Evolutionary conservation across 2,329 filamentous ascomycete genomes (phyloP).

Genomic region (Monosporascus cannonballus): DNA sequence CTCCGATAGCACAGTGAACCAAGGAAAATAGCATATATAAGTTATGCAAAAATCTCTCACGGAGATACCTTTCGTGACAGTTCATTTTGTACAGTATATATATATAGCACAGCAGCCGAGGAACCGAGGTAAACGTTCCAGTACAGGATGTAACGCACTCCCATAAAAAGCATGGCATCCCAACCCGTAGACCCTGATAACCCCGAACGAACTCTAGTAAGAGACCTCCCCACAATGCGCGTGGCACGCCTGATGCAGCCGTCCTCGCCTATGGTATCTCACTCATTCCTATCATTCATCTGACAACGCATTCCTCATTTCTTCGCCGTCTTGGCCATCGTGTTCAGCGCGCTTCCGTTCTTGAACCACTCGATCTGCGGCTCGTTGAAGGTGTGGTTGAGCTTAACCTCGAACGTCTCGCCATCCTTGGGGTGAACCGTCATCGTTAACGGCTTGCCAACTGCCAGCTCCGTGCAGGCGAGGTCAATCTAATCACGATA

Average conservation of each 20-base stretch:
- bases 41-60: neutral
- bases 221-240: slow-evolving; percentile 28
- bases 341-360: slow-evolving; percentile 95
- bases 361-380: slow-evolving; percentile 99
- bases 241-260: slow-evolving; percentile 11
- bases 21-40: neutral
- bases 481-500: slow-evolving; percentile 60
- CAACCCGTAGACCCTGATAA: slow-evolving; percentile 24
- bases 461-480: slow-evolving; percentile 78
- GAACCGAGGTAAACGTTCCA: slow-evolving; percentile 20
- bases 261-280: slow-evolving; percentile 10
- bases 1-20: neutral
- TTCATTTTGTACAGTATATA: slow-evolving; percentile 33
- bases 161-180: slow-evolving; percentile 20
- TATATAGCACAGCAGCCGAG: slow-evolving; percentile 21
- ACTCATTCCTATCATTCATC: slow-evolving; percentile 6
- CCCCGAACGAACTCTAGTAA: slow-evolving; percentile 22
- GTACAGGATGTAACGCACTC: slow-evolving; percentile 10
- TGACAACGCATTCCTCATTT: slow-evolving; percentile 12
- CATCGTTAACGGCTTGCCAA: slow-evolving; percentile 90
- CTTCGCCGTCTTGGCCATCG: slow-evolving; percentile 72
- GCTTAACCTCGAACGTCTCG: slow-evolving; percentile 70
- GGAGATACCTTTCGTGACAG: slow-evolving; percentile 16
- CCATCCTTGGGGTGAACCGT: slow-evolving; percentile 88
- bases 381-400: slow-evolving; percentile 96